Conservation (phyloP, 495 filamentous ascomycete species). For the Talaromyces nanjingensis region DNA sequence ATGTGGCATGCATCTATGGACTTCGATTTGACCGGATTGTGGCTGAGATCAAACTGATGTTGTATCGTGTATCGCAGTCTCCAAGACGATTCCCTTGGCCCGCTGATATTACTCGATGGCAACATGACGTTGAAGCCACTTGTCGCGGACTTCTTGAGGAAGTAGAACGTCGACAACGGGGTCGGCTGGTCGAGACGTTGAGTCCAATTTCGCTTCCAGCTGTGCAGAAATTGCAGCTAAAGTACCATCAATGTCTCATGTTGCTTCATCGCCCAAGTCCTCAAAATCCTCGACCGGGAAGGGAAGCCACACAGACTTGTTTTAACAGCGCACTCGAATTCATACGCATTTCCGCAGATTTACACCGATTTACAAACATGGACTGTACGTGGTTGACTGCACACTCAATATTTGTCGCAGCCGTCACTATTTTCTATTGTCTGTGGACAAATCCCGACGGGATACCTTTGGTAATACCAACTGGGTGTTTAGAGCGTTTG, state of each 20-base stretch:
- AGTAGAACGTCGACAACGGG: background rate
- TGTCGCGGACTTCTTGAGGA: background rate
- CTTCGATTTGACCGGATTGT: conserved; percentile 2
- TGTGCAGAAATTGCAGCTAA: background rate
- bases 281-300: background rate
- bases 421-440: background rate
- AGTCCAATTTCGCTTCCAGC: background rate
- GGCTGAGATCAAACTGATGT: conserved; percentile 4
- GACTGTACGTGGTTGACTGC: background rate
- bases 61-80: background rate
- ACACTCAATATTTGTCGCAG: background rate
- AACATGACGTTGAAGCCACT: background rate
- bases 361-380: background rate
- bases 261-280: conserved; percentile 3
- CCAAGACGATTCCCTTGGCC: conserved; percentile 2
- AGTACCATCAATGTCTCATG: conserved; percentile 1
- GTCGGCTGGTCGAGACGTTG: background rate
- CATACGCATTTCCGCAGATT: background rate
- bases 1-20: background rate
- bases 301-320: background rate
- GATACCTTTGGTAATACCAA: background rate
- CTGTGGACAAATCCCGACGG: background rate
- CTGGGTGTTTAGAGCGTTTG: background rate
- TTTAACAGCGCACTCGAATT: background rate
- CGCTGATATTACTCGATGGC: background rate